Evolutionary conservation across 2,329 filamentous ascomycete genomes (phyloP), one percentile per base, ranked within the genome.

Genomic region (Aurifilum marmelostoma): DNA sequence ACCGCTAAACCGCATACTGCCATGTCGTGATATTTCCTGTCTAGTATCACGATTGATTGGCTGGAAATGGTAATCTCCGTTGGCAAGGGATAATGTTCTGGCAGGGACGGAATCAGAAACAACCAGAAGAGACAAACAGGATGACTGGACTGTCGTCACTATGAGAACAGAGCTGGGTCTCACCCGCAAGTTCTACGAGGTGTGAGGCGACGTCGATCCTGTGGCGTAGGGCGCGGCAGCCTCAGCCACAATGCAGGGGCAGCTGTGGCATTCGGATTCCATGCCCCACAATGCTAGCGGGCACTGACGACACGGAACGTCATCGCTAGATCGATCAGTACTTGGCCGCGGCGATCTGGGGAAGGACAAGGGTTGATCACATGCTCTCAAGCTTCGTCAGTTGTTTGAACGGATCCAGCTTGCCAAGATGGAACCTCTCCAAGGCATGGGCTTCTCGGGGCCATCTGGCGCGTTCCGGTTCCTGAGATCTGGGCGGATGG

Each of bases 221-320:
- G 61, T 63, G 61, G 61, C 61, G 61, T n/a, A 47, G 18, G 37
- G 34, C n/a, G 59, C n/a, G n/a, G 34, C n/a, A 41, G 32, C 24
- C 37, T n/a, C 43, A 62, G 59, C 59, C 59, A 62, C 59, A 8
- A 62, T 24, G 12, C 34, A n/a, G 39, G 37, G 34, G 59, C 12
- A 21, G 6, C 59, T 62, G 34, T 29, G n/a, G 59, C 59, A 60
- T 12, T 56, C 34, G 4, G n/a, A 34, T 8, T 34, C 34, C 56
- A 32, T 9, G 7, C 58, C 18, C 34, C 34, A 62, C n/a, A 37
- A n/a, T n/a, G 43, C 43, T 41, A 27, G 11, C n/a, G 43, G n/a
- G 32, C 9, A 62, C 59, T 62, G 59, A 62, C 59, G 59, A 62
- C 59, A 62, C 59, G 34, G 39, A 14, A 62, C 59, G 59, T 62